Evolutionary conservation across 306 rosid species (phyloP), one percentile per base, ranked within the genome.

Genomic region (Corylus heterophylla): DNA sequence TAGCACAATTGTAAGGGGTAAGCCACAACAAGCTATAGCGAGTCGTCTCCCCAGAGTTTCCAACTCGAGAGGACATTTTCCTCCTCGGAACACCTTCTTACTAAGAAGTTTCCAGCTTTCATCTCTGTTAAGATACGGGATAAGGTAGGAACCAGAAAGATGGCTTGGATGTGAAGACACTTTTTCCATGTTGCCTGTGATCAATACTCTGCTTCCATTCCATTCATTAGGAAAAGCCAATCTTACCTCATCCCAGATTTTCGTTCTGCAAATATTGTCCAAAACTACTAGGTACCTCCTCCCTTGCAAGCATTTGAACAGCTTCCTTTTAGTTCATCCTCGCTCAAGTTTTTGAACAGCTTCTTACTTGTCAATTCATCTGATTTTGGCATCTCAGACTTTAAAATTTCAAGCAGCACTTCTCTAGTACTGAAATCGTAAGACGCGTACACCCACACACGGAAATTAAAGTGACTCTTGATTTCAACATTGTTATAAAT

Each of bases 31-130:
- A n/a, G n/a, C n/a, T n/a, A n/a, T n/a, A n/a, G n/a, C n/a, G n/a
- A n/a, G n/a, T n/a, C n/a, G n/a, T n/a, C n/a, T n/a, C 3, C 74
- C 59, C 3, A 49, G 5, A 14, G 20, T 2, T 45, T 49, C 55
- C 0, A 49, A 25, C 3, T 48, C 7, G 7, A 14, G 5, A 20
- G 13, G 55, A 27, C 42, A 25, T 0, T 1, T 1, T 2, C 3
- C 58, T 49, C 13, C 25, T 7, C 0, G 0, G 4, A 70, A 74
- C 0, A 74, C 71, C 39, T 58, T 74, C 54, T 58, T 71, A 67
- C 25, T 35, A 3, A 84, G 77, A 10, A 84, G 71, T 14, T 80
- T 75, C 85, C 85, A 85, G 22, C 88, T 85, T 27, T 81, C 73
- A 47, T 81, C 74, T 54, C 74, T 67, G 10, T 0, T n/a, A 0